phyloP scores from a whole-genome alignment of 129 eudicot species.

The Flaveria brownii region DNA sequence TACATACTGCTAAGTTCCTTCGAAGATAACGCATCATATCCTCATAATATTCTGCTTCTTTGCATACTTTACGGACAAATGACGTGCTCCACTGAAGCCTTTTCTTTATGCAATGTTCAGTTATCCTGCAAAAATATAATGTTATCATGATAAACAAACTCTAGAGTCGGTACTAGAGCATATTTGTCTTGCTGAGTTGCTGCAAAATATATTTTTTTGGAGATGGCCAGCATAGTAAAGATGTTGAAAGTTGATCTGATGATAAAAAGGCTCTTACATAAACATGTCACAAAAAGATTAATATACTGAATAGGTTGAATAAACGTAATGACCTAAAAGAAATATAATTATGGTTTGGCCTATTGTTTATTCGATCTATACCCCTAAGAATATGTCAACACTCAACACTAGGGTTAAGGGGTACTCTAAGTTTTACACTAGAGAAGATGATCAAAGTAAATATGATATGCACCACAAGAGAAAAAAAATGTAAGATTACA shows the following conservation, averaged over 20 bases:
- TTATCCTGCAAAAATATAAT: conserved; percentile 55
- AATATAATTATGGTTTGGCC: conserved; percentile 1
- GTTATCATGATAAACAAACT: not conserved
- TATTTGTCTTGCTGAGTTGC: not conserved
- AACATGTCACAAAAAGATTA: not conserved
- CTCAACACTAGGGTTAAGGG: not conserved
- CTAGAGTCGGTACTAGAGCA: conserved; percentile 3
- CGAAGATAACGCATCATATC: conserved; percentile 96
- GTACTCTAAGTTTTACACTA: not conserved
- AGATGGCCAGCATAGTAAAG: not conserved
- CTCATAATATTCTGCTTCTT: conserved; percentile 93
- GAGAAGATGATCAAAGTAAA: not conserved
- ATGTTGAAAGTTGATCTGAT: not conserved
- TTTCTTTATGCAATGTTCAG: conserved; percentile 91
- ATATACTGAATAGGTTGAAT: not conserved
- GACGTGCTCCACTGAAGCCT: conserved; percentile 85
- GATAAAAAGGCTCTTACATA: not conserved
- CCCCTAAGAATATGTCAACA: not conserved
- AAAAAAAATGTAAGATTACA: not conserved
- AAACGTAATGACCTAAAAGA: not conserved
- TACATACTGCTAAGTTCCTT: conserved; percentile 81
- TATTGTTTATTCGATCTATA: conserved; percentile 5
- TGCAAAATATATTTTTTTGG: conserved; percentile 2
- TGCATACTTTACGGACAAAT: conserved; percentile 89
- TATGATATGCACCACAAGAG: conserved; percentile 1